Conservation (phyloP, 2,329 filamentous ascomycete species). For the Colletotrichum euphorbiae region DNA sequence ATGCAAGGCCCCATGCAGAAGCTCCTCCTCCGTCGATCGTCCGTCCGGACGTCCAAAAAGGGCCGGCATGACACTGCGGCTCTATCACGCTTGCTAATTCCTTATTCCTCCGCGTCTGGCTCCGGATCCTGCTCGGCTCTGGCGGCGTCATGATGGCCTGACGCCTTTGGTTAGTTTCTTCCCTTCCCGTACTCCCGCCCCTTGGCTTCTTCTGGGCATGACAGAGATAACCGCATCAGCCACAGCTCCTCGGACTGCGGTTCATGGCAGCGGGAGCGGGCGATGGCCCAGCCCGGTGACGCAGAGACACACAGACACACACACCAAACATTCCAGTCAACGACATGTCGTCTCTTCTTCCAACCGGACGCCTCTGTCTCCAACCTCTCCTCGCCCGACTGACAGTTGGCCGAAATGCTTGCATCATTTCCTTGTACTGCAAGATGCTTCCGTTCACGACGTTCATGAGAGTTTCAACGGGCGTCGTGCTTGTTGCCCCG, state of each 20-base stretch:
- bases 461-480: background rate
- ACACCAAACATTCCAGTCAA: slow-evolving; percentile 27
- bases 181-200: slow-evolving; percentile 5
- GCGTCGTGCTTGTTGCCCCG: slow-evolving; percentile 1
- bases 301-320: slow-evolving; percentile 13
- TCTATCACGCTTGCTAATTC: too few relatives aligned
- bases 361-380: background rate
- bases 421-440: slow-evolving; percentile 3
- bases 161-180: slow-evolving; percentile 20
- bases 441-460: slow-evolving; percentile 2
- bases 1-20: slow-evolving; percentile 5
- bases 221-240: slow-evolving; percentile 7
- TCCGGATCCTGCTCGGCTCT: too few relatives aligned
- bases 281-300: background rate
- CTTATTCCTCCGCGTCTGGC: too few relatives aligned
- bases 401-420: background rate
- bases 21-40: background rate
- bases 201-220: background rate
- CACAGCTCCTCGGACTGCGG: slow-evolving; percentile 4
- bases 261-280: too few relatives aligned
- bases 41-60: slow-evolving; percentile 21
- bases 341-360: slow-evolving; percentile 34
- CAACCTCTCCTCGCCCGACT: background rate
- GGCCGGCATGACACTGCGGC: slow-evolving; percentile 11
- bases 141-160: slow-evolving; percentile 41